Evolutionary conservation across 129 eudicot species (phyloP).

Genomic region (Arctium lappa): DNA sequence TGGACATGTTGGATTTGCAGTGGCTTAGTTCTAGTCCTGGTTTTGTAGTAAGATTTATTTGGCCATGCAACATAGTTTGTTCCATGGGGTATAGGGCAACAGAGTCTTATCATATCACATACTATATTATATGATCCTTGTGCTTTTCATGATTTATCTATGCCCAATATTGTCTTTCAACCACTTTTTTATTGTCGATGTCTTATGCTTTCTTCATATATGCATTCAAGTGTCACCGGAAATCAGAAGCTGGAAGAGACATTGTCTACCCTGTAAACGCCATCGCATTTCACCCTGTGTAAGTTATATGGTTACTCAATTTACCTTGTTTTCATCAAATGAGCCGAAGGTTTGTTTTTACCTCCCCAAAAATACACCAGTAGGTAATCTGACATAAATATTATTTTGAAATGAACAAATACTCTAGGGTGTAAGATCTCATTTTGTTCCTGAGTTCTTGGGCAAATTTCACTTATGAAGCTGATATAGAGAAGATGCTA

Average conservation of each 20-base stretch:
- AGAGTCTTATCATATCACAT: background rate
- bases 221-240: constrained; percentile 97
- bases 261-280: constrained; percentile 94
- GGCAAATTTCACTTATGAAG: too few species aligned
- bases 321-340: background rate
- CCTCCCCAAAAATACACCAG: background rate
- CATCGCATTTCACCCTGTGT: constrained; percentile 97
- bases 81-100: background rate
- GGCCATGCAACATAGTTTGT: background rate
- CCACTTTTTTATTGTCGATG: background rate
- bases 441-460: too few species aligned
- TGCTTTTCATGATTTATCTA: background rate
- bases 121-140: background rate
- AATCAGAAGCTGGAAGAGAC: constrained; percentile 93
- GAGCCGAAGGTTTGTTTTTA: background rate
- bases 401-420: background rate
- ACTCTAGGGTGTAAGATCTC: background rate
- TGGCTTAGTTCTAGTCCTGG: too few species aligned
- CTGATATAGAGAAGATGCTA: too few species aligned
- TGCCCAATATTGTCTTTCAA: background rate
- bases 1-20: too few species aligned
- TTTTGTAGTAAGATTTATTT: too few species aligned
- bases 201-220: constrained; percentile 49
- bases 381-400: background rate
- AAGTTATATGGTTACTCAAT: constrained; percentile 28